phyloP scores from a whole-genome alignment of 805 yeast species.

The Ogataea sp. region DNA sequence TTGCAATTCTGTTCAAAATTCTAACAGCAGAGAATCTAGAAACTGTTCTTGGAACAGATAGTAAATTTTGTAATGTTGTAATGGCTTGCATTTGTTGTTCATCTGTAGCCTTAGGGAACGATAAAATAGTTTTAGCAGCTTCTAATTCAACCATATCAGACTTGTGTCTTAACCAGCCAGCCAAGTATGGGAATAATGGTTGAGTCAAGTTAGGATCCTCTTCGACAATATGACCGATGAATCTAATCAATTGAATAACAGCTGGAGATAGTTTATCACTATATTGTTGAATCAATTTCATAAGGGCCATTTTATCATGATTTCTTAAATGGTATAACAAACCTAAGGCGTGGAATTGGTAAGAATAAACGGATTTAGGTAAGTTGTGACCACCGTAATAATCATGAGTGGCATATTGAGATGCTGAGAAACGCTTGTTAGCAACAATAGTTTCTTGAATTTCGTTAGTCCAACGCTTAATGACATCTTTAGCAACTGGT shows the following conservation, averaged over 20 bases:
- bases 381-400: conserved; percentile 45
- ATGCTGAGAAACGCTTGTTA: conserved; percentile 42
- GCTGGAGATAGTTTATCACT: conserved; percentile 70
- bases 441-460: conserved; percentile 82
- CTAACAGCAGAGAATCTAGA: conserved; percentile 92
- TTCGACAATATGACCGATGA: conserved; percentile 59
- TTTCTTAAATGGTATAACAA: conserved; percentile 78
- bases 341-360: conserved; percentile 95
- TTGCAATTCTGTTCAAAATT: conserved; percentile 76
- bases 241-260: conserved; percentile 75
- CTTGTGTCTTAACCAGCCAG: conserved; percentile 67
- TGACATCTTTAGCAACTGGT: conserved; percentile 86
- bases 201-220: conserved; percentile 63
- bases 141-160: conserved; percentile 88
- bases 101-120: conserved; percentile 46
- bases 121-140: conserved; percentile 70
- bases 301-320: conserved; percentile 89
- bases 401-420: conserved; percentile 45
- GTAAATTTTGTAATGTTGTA: conserved; percentile 61
- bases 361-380: conserved; percentile 68
- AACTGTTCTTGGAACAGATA: conserved; percentile 83
- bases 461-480: conserved; percentile 90
- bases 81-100: conserved; percentile 68
- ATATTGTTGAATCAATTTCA: conserved; percentile 81
- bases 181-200: conserved; percentile 56